Base-by-base conservation (phyloP, 2,329 filamentous ascomycete species). In the Magnaporthales sp. region DNA sequence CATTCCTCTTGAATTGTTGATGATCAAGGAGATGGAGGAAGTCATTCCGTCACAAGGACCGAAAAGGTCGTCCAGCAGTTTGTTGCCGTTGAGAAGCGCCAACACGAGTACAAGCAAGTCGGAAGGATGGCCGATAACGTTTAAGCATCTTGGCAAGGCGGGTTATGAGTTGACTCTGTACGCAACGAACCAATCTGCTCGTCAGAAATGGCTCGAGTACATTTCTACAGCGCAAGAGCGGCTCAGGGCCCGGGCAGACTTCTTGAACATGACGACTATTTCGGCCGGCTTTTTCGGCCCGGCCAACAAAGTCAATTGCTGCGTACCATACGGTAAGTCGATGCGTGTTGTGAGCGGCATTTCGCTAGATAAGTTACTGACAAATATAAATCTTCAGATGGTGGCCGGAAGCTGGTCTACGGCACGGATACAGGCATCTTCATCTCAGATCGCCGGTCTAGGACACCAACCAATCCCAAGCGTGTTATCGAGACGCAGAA, bases 1-100 rank as follows among this genome's bases (percentile, higher is more conserved):
- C 0, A 99, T 99, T 71, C 95, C 95, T 15, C 81, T 99, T 32
- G 95, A 99, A 76, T 83, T 99, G 7, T 84, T 99, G 19, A 89
- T 95, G 27, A 98, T 99, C 71, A 89, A 91, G 66, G 94, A 98
- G 75, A 98, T 99, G 94, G 94, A 98, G 66, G 93, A 97, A 75
- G 89, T 98, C 31, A 91, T 97, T 58, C 93, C 93, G 3, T 89
- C 86, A 69, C 93, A 93, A 27, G 83, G 92, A 62, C 83, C 92
- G 38, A 98, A 97, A 80, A 86, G 95, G 65, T 89, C 93, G 15
- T 96, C 94, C 0, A 95, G 93, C 2, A 94, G 92, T 75, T 82
- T 98, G 73, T 86, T 96, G 61, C 82, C 85, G 46, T 79, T 85
- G 61, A 77, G 83, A 63, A 77, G 78, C 67, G 80, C 80, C 64